Evolutionary conservation across 345 rosid genomes (phyloP), one percentile per base, ranked within the genome.

Genomic region (Lagerstroemia speciosa): DNA sequence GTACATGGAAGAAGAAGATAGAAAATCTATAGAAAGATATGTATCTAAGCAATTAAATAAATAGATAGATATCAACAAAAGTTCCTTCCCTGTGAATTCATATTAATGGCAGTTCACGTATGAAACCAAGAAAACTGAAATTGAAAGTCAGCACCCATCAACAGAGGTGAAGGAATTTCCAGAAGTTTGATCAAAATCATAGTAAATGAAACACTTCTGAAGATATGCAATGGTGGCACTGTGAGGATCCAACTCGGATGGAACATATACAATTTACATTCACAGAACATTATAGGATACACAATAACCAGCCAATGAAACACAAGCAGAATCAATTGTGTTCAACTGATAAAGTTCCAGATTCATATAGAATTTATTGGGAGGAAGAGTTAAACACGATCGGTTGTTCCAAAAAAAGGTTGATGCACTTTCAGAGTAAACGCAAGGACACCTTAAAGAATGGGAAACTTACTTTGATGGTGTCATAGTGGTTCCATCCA

Each of bases 401-500:
- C 17, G 20, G 24, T 19, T 48, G 5, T 48, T 9, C 55, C 26
- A 48, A 5, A 48, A 22, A 48, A 48, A 24, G 5, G 1, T 6
- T 3, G 24, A 48, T 3, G 8, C 55, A 43, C 16, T 43, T 43
- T 14, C 16, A 17, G 52, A 22, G 31, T 12, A 22, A 19, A 17
- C 24, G 11, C 8, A 0, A 0, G 0, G 20, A 14, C 16, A 1
- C 27, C 29, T 10, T 15, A 2, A 60, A 45, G 33, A 62, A 2
- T 55, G 45, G 3, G 41, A 72, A 65, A 36, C 85, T 69, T 41
- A 92, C 96, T 88, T 72, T 92, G 74, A 92, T 89, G 67, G 86
- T 89, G 62, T 89, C 98, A 65, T 87, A 88, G 64, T 88, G 85
- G 79, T 92, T 92, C 96, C 96, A 92, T 33, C 96, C 91, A 67